Percentiles rank a stretch among this genome's conserved stretches.
These are phyloP conservation scores for Colletotrichum trifolii DNA, from an alignment of 2,329 filamentous ascomycete genomes.

Conservation along the genomic window DNA sequence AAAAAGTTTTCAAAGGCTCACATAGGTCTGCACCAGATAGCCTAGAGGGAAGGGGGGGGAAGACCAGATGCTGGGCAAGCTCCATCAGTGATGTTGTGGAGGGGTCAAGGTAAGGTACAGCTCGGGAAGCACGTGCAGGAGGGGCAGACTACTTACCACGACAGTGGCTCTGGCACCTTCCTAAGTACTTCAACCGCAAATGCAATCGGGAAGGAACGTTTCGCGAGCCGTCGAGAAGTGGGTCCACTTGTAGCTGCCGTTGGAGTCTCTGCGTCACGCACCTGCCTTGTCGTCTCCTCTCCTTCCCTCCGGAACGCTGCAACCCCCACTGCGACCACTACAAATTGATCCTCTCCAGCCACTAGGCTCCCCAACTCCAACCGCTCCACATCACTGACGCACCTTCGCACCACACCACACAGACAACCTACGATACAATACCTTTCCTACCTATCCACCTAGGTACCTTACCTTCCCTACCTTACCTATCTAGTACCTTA, in stretches of 20 bases:
- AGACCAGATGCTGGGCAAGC: conserved; percentile 23
- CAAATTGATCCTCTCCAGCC: conserved; percentile 10
- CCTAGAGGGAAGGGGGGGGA: neutral
- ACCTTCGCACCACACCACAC: too few relatives aligned
- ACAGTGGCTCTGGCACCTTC: conserved; percentile 10
- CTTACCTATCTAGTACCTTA: too few relatives aligned
- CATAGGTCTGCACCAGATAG: neutral
- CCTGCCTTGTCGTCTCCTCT: conserved; percentile 11
- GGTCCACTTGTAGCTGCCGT: conserved; percentile 16
- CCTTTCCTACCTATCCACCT: too few relatives aligned
- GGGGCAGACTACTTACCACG: conserved; percentile 27
- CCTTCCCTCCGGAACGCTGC: conserved; percentile 6
- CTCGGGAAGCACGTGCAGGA: conserved; percentile 35
- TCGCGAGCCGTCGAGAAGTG: neutral
- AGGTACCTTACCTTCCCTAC: too few relatives aligned
- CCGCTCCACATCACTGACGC: too few relatives aligned
- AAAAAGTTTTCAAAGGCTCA: too few relatives aligned
- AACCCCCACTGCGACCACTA: conserved; percentile 8
- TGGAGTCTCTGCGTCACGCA: conserved; percentile 27
- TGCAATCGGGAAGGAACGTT: too few relatives aligned
- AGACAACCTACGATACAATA: too few relatives aligned
- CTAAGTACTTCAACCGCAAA: conserved; percentile 2
- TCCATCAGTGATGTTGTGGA: conserved; percentile 16
- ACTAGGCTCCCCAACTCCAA: too few relatives aligned
- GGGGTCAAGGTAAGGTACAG: conserved; percentile 25